phyloP scores from a whole-genome alignment of 208 protist species.

The Angomonas deanei region DNA sequence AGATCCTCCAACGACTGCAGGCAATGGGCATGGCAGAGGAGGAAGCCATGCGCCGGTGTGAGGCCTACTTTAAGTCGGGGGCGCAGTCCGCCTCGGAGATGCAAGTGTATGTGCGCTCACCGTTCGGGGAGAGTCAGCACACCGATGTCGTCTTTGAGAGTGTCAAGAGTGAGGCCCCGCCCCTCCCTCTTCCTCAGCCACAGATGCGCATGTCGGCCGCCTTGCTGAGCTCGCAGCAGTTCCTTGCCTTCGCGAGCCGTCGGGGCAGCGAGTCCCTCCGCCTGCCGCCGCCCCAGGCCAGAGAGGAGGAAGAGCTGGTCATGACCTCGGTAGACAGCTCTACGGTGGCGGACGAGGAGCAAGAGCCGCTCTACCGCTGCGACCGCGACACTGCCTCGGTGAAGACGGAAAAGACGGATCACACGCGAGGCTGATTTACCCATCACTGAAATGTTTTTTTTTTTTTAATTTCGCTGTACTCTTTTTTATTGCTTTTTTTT shows the following conservation, averaged over 20 bases:
- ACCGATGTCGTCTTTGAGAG: background rate
- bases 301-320: too few species aligned
- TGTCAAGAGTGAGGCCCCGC: background rate
- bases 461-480: slow-evolving; percentile 6
- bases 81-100: background rate
- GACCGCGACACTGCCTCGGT: background rate
- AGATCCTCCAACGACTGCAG: background rate
- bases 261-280: background rate
- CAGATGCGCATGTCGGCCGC: background rate
- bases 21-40: slow-evolving; percentile 9
- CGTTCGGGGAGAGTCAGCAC: background rate
- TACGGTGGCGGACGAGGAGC: too few species aligned
- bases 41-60: slow-evolving; percentile 1
- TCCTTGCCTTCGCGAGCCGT: background rate
- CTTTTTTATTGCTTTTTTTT: too few species aligned
- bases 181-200: background rate
- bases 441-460: background rate
- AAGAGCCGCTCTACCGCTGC: background rate
- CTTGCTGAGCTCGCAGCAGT: slow-evolving; percentile 2
- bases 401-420: background rate
- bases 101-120: background rate
- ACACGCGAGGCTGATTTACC: background rate
- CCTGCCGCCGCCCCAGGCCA: too few species aligned
- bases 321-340: too few species aligned
- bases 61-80: background rate